phyloP scores from a whole-genome alignment of 225 moss, liverwort and hornwort genomes.

The Bryoerythrophyllum caledonicum region DNA sequence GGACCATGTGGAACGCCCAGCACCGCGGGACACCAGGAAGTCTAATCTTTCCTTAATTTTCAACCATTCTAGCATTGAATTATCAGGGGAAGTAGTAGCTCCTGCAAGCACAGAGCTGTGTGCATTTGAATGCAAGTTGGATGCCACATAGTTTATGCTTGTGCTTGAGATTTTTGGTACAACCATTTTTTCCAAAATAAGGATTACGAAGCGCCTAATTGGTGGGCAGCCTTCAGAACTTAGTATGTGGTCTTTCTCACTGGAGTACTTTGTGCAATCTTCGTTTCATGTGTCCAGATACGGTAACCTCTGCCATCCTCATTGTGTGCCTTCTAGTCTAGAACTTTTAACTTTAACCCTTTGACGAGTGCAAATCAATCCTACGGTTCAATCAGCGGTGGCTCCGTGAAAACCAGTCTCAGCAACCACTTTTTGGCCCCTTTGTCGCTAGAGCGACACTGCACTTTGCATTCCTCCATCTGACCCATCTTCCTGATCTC shows the following conservation, averaged over 20 bases:
- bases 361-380: too few relatives aligned
- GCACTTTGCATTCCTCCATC: too few relatives aligned
- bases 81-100: conserved; percentile 1
- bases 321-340: background rate
- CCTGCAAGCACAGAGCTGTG: conserved; percentile 1
- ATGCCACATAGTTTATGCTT: background rate
- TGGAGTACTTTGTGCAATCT: background rate
- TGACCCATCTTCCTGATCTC: too few relatives aligned
- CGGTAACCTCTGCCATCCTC: background rate
- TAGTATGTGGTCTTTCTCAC: background rate
- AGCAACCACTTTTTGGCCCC: too few relatives aligned
- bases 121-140: conserved; percentile 1
- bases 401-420: too few relatives aligned
- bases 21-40: conserved; percentile 49
- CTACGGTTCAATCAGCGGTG: too few relatives aligned
- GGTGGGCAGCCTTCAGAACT: background rate
- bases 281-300: background rate
- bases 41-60: conserved; percentile 29
- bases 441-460: too few relatives aligned
- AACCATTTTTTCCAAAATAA: background rate
- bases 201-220: background rate
- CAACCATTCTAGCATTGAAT: background rate
- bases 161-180: background rate
- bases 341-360: background rate
- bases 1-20: conserved; percentile 33